A percentile compares a stretch with the other conserved stretches of the same genome.
phyloP scores from a whole-genome alignment of 2,329 filamentous ascomycete species.

The Lachnellula occidentalis region DNA sequence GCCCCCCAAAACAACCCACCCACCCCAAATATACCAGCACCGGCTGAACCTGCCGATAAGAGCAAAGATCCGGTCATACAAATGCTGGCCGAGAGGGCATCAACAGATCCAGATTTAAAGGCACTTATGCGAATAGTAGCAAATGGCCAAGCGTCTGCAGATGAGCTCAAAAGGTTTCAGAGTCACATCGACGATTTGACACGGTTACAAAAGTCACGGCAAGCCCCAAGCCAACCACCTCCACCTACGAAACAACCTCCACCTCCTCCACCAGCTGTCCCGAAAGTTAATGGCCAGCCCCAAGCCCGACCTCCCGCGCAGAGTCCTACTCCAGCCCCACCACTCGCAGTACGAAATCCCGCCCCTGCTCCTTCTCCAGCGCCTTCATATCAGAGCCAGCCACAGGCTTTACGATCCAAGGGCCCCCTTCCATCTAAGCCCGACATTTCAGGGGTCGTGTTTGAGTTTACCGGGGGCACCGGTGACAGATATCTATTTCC shows the following conservation, averaged over 20 bases:
- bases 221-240: conserved; percentile 40
- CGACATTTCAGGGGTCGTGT: conserved; percentile 60
- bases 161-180: conserved; percentile 72
- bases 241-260: conserved; percentile 22
- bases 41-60: conserved; percentile 27
- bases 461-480: conserved; percentile 61
- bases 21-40: conserved; percentile 4
- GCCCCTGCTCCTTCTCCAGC: conserved; percentile 10
- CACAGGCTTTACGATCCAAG: conserved; percentile 55
- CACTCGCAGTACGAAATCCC: conserved; percentile 14
- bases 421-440: conserved; percentile 52
- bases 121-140: conserved; percentile 81
- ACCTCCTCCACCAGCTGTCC: conserved; percentile 4
- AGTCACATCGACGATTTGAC: conserved; percentile 74
- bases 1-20: conserved; percentile 8
- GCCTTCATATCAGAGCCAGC: conserved; percentile 30
- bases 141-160: conserved; percentile 63
- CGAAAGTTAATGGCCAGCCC: conserved; percentile 11
- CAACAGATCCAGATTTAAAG: conserved; percentile 65
- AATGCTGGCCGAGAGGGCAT: conserved; percentile 69
- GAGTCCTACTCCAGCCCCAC: conserved; percentile 18
- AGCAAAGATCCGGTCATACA: conserved; percentile 74
- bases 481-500: conserved; percentile 77
- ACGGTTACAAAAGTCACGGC: conserved; percentile 55
- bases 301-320: conserved; percentile 14